phyloP scores from a whole-genome alignment of 306 rosid genomes.

The Cucumis hystrix region DNA sequence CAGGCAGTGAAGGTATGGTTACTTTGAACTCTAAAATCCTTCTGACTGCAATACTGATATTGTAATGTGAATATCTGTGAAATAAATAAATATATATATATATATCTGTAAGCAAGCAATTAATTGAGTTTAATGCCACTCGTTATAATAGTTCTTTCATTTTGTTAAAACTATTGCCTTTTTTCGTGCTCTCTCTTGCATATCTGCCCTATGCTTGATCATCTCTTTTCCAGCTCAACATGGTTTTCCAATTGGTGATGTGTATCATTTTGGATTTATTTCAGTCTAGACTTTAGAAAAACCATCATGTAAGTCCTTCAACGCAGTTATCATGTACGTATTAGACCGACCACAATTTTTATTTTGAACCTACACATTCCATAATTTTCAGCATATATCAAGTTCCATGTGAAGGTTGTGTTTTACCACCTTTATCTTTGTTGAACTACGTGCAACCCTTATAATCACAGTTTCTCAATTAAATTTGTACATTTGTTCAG shows the following conservation, averaged over 20 bases:
- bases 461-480: neutral
- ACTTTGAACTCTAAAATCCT: neutral
- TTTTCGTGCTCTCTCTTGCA: neutral
- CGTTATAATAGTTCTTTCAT: neutral
- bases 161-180: neutral
- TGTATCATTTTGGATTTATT: neutral
- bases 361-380: neutral
- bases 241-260: neutral
- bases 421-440: neutral
- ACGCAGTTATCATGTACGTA: neutral
- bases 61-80: neutral
- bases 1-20: constrained; percentile 83
- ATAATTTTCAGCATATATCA: neutral
- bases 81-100: neutral
- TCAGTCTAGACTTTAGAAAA: neutral
- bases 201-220: neutral
- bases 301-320: neutral
- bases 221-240: neutral
- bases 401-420: neutral
- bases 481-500: constrained; percentile 26
- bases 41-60: neutral
- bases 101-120: neutral
- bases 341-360: neutral
- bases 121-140: neutral
- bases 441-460: neutral